Evolutionary conservation across 2,329 filamentous ascomycete genomes (phyloP), one percentile per base, ranked within the genome.

Genomic region (Diaporthe humulicola): DNA sequence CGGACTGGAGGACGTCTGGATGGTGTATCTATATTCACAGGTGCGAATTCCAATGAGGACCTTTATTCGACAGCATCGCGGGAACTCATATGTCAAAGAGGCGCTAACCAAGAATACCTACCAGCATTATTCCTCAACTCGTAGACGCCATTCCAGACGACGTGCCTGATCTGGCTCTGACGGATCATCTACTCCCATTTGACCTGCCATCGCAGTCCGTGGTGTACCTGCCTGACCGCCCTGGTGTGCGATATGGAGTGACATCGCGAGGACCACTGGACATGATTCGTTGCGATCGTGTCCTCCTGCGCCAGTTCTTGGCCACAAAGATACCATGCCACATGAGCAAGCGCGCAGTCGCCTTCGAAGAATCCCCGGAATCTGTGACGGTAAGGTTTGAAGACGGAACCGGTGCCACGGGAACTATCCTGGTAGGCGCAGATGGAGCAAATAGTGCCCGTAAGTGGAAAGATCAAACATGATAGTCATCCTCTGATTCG

Each of bases 1-100:
- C 54, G 6, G 69, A 71, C 40, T 64, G 38, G 60, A 25, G 60
- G 9, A 64, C 40, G 14, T 64, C 40, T n/a, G 60, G 60, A 48
- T 64, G 60, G 60, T 64, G 60, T 42, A 64, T 64, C 8, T 48
- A 45, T 15, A 48, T 64, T 15, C 60, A 64, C 1, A 64, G 60
- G 60, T 64, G 19, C 10, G 60, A 22, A 22, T 7, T 0, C 38
- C 10, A 8, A 15, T 9, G 17, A 48, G 28, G 28, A 22, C 10
- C 22, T 14, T 2, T 9, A 2, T 0, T 48, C 14, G 1, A 9
- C 25, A n/a, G 5, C 0, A 17, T 22, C 38, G 28, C 8, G 15
- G 2, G 12, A 10, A 25, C 2, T 38, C n/a, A 4, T 2, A n/a
- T 17, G 12, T 17, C 6, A 14, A 14, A 10, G 1, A 22, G 2